Conservation (phyloP, 1,284 basidiomycete genomes). For the Trametes versicolor region DNA sequence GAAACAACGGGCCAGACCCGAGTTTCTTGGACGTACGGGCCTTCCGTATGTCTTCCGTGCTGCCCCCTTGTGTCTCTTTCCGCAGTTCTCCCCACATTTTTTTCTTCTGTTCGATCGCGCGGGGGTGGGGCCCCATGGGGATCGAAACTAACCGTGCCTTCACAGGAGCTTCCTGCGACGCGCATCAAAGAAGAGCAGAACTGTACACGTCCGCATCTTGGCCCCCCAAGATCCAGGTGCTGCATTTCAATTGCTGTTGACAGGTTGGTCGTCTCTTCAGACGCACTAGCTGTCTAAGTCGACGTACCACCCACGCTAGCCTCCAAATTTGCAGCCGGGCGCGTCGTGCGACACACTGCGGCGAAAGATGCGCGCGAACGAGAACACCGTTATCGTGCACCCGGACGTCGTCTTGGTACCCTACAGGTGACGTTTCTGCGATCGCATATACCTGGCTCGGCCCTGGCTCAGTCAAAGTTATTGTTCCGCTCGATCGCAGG, state of each 20-base stretch:
- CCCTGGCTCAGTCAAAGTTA: slow-evolving; percentile 8
- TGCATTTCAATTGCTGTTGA: slow-evolving; percentile 13
- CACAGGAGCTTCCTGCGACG: slow-evolving; percentile 12
- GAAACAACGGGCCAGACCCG: slow-evolving; percentile 8
- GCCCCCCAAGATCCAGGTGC: not conserved
- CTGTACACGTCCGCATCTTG: not conserved
- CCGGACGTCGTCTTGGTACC: slow-evolving; percentile 76
- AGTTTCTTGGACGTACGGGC: slow-evolving; percentile 8
- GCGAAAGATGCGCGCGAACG: slow-evolving; percentile 69
- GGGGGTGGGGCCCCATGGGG: slow-evolving; percentile 28
- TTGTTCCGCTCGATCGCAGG: slow-evolving; percentile 40
- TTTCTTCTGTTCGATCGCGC: slow-evolving; percentile 6
- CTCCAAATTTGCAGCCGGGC: slow-evolving; percentile 3
- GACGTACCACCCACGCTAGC: slow-evolving; percentile 1
- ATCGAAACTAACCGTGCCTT: slow-evolving; percentile 14
- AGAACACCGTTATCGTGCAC: slow-evolving; percentile 69
- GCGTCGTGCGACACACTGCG: not conserved
- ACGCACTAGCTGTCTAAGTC: not conserved
- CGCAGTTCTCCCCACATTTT: slow-evolving; percentile 1
- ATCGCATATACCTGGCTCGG: slow-evolving; percentile 8
- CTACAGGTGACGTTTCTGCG: slow-evolving; percentile 58
- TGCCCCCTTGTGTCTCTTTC: not conserved
- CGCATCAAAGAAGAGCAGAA: slow-evolving; percentile 13
- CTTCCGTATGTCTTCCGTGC: slow-evolving; percentile 16
- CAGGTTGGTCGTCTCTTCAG: slow-evolving; percentile 8